Base-by-base conservation (phyloP, 331 rosid species). In the Erythrophleum ivorense region DNA sequence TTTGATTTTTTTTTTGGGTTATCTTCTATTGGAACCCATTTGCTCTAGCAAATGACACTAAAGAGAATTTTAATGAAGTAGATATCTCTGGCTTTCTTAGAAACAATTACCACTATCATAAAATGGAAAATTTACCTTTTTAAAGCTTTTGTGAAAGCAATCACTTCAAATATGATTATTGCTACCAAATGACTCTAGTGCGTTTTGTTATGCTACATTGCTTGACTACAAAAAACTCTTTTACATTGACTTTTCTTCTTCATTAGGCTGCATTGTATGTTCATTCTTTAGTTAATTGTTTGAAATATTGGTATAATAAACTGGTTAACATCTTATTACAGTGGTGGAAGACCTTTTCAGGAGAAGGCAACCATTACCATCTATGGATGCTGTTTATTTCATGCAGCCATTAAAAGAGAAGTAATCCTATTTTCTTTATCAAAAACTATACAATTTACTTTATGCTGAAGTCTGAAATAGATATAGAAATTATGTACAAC, bases 331-430 rank as follows among this genome's bases (percentile, higher is more conserved):
- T 84, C 83, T 77, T 75, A 76, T 76, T 88, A 89, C 92, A 94
- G 99, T 94, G 94, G 98, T 96, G 57, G 99, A 96, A 88, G 99
- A 96, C 78, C 91, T 96, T 73, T 96, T 96, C 81, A 87, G 94
- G 83, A 89, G 99, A 88, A 94, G 99, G 89, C 94, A 96, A 77
- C 98, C 98, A 10, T 84, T 96, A 89, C 99, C 99, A 24, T 92
- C 97, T 40, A 63, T 96, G 97, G 98, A 93, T 84, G 99, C 86
- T 83, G 86, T 96, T 86, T 96, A 93, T 87, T 96, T 85, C 91
- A 82, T 96, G 19, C 98, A 96, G 85, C 99, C 98, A 45, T 75
- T 84, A 31, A 96, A 94, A 92, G 97, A 93, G 84, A 96, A 96
- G 99, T 94, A 91, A 78, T 78, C 58, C 76, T 55, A 60, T 83